Conservation (phyloP, 371 early-diverging fungal genomes). For the Basidiobolus meristosporus region DNA sequence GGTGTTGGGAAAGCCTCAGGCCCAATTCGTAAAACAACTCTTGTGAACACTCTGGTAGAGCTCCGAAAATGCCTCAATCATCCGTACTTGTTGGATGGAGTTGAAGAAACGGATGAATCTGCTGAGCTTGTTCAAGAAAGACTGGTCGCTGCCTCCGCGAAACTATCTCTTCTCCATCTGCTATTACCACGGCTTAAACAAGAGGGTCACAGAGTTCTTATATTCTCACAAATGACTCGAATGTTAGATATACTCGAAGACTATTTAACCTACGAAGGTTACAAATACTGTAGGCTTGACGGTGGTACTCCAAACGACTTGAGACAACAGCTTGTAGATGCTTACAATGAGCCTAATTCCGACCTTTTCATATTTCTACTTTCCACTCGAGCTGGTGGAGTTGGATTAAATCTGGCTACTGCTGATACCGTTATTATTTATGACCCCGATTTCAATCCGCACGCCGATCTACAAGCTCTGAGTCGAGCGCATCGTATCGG, state of each 20-base stretch:
- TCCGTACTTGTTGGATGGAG: slow-evolving; percentile 67
- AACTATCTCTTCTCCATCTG: slow-evolving; percentile 76
- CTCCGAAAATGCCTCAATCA: slow-evolving; percentile 79
- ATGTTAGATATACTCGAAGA: slow-evolving; percentile 77
- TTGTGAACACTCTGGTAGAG: slow-evolving; percentile 31
- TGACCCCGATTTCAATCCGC: slow-evolving; percentile 96
- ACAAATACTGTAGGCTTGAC: slow-evolving; percentile 73
- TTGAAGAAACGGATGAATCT: slow-evolving; percentile 38
- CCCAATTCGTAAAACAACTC: too few relatives aligned
- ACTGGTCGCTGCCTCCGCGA: slow-evolving; percentile 73
- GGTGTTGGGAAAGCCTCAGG: slow-evolving; percentile 8
- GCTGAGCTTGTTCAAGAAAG: slow-evolving; percentile 31
- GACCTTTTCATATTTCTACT: slow-evolving; percentile 63
- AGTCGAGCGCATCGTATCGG: slow-evolving; percentile 89
- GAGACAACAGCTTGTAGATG: slow-evolving; percentile 90
- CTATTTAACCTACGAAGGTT: slow-evolving; percentile 44
- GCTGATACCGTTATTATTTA: slow-evolving; percentile 92
- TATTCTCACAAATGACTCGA: slow-evolving; percentile 89
- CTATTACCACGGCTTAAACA: slow-evolving; percentile 57
- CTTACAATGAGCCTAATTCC: slow-evolving; percentile 50
- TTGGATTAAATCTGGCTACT: slow-evolving; percentile 86
- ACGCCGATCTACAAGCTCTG: slow-evolving; percentile 91
- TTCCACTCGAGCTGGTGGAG: slow-evolving; percentile 82
- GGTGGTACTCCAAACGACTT: slow-evolving; percentile 72
- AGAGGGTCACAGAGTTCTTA: slow-evolving; percentile 79